These are phyloP conservation scores for Colletotrichum salicis DNA, from an alignment of 2,329 filamentous ascomycete genomes.

Conservation along the genomic window DNA sequence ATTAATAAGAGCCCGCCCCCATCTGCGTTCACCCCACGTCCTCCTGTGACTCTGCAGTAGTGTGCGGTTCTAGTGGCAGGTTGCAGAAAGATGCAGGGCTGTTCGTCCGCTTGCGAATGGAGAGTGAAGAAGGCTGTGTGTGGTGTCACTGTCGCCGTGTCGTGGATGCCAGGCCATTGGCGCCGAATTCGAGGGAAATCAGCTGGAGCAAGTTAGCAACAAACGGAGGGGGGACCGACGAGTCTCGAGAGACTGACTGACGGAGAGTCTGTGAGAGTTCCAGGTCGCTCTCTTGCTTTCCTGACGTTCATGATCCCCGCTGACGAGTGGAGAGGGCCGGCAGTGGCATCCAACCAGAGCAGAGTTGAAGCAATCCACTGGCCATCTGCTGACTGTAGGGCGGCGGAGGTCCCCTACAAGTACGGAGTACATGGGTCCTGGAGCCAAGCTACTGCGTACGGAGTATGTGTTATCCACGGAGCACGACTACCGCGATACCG, in stretches of 20 bases:
- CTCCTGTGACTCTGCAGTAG: constrained; percentile 17
- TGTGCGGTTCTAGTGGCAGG: constrained; percentile 17
- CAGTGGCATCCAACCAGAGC: constrained; percentile 14
- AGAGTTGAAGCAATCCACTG: constrained; percentile 18
- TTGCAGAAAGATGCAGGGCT: constrained; percentile 24
- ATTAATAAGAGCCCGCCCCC: constrained; percentile 13
- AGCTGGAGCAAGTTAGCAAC: background rate
- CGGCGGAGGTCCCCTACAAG: constrained; percentile 25
- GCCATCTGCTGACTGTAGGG: constrained; percentile 23
- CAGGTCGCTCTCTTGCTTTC: background rate
- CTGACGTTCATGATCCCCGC: constrained; percentile 23
- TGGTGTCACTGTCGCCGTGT: background rate
- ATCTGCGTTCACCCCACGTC: background rate
- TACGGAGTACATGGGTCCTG: background rate
- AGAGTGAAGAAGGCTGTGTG: background rate
- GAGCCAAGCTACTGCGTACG: background rate
- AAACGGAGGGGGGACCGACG: too few relatives aligned
- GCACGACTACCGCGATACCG: constrained; percentile 1
- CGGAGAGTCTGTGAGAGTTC: background rate
- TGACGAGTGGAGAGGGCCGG: background rate
- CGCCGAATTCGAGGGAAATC: background rate
- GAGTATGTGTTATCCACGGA: background rate
- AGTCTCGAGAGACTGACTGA: background rate
- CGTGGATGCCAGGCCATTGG: background rate
- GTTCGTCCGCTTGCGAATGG: constrained; percentile 9